A percentile compares a stretch with the other conserved stretches of the same genome.
These are phyloP conservation scores for Silene latifolia DNA, from an alignment of 148 eudicot species.

Conservation along the genomic window DNA sequence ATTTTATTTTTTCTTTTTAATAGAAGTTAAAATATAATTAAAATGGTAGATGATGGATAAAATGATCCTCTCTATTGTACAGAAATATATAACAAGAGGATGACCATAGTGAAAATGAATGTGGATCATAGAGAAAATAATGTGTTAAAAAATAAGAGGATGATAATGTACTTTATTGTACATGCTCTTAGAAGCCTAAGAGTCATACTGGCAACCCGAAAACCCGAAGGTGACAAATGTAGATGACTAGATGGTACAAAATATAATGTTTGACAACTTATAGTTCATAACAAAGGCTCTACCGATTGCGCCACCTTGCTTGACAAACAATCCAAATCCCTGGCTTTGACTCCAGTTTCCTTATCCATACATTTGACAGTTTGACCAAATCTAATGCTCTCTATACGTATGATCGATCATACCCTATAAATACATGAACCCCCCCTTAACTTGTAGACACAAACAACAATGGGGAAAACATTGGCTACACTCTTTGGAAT, in stretches of 20 bases:
- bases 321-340: not conserved
- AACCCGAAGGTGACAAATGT: not conserved
- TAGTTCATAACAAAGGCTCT: not conserved
- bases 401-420: not conserved
- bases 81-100: too few relatives aligned
- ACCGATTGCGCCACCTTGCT: not conserved
- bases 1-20: too few relatives aligned
- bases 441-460: not conserved
- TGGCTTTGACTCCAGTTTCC: not conserved
- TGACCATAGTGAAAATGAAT: too few relatives aligned
- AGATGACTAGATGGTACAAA: not conserved
- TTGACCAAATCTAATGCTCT: not conserved
- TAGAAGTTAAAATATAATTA: too few relatives aligned
- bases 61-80: too few relatives aligned
- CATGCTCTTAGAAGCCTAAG: not conserved
- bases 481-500: constrained; percentile 21
- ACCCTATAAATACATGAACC: not conserved
- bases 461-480: constrained; percentile 21
- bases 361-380: not conserved
- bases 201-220: not conserved
- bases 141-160: too few relatives aligned
- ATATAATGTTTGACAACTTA: not conserved
- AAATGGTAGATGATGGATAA: too few relatives aligned
- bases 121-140: too few relatives aligned
- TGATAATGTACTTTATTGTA: too few relatives aligned